Conservation (phyloP, 345 rosid species). For the Ricinus communis region DNA sequence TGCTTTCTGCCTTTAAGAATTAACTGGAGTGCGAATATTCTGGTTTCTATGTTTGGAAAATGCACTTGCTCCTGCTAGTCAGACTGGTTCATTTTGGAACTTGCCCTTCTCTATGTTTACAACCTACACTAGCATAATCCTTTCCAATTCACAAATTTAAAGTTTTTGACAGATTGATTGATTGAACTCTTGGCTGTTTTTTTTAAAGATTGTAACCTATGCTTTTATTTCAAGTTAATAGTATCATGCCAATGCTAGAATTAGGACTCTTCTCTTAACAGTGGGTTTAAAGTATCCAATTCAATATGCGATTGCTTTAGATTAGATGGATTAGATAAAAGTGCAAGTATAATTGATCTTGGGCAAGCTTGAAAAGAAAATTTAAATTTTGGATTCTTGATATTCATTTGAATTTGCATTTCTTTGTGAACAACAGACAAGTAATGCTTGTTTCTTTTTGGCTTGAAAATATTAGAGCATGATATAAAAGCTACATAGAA, state of each 20-base stretch:
- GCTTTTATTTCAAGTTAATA: not conserved
- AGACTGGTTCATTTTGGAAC: not conserved
- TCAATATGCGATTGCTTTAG: too few relatives aligned
- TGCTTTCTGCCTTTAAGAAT: not conserved
- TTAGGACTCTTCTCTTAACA: not conserved
- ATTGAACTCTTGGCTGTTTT: not conserved
- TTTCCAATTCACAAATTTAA: not conserved
- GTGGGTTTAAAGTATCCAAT: too few relatives aligned
- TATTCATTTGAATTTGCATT: not conserved
- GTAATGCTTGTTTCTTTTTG: not conserved
- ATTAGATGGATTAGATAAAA: not conserved
- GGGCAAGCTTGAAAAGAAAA: conserved; percentile 5
- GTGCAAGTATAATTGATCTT: too few relatives aligned
- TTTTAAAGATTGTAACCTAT: not conserved
- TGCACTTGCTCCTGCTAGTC: not conserved
- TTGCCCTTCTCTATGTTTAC: too few relatives aligned
- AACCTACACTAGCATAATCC: not conserved
- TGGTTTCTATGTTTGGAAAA: not conserved
- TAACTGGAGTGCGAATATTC: not conserved
- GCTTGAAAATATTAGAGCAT: not conserved
- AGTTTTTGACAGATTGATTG: not conserved
- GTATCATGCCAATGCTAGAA: not conserved
- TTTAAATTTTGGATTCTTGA: not conserved
- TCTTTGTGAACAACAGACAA: not conserved
- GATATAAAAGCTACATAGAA: not conserved